Base-by-base conservation (phyloP, 164 flowering plant genomes). In the Annona cherimola region DNA sequence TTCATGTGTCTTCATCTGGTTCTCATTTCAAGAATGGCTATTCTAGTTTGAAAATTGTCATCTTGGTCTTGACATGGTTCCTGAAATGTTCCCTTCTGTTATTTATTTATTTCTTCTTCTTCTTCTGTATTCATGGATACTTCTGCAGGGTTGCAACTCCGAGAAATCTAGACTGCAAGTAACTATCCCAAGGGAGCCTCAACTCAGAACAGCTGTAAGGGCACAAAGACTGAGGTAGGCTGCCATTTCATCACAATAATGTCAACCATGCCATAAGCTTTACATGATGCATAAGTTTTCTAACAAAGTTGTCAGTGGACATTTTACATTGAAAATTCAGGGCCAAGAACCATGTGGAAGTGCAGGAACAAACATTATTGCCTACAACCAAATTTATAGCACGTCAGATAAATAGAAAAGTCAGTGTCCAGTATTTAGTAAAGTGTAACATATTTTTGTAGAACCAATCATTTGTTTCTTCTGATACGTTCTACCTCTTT, bases 151-250 rank as follows among this genome's bases (percentile, higher is more conserved):
- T 76, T 86, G 66, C 55, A 81, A 39, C 68, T 69, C 54, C 2
- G 62, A 55, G 19, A 84, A 76, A 19, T 64, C 80, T 18, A 89
- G 75, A 77, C 76, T 83, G 61, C 87, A 79, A 79, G 79, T 93
- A 44, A 93, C 99, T 14, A 78, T 95, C 70, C 97, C 99, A 19
- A 84, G 88, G 77, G 94, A 89, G 77, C 99, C 98, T 77, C 89
- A 84, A 65, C 90, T 95, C 75, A 86, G 79, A 83, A 91, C 99
- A 63, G 88, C 97, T 18, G 82, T 80, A 16, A 85, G 99, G 81
- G 90, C 94, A 35, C 88, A 84, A 61, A 84, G 88, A 72, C 80
- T 75, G 68, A 89, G 92, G 98, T 89, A 76, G 54, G n/a, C 14
- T 20, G 67, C 5, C 19, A n/a, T 5, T 63, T 45, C 7, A 6